Percentiles rank a stretch among this genome's conserved stretches.
phyloP scores from a whole-genome alignment of 352 stramenopile species.

The Pythium scleroteichum region DNA sequence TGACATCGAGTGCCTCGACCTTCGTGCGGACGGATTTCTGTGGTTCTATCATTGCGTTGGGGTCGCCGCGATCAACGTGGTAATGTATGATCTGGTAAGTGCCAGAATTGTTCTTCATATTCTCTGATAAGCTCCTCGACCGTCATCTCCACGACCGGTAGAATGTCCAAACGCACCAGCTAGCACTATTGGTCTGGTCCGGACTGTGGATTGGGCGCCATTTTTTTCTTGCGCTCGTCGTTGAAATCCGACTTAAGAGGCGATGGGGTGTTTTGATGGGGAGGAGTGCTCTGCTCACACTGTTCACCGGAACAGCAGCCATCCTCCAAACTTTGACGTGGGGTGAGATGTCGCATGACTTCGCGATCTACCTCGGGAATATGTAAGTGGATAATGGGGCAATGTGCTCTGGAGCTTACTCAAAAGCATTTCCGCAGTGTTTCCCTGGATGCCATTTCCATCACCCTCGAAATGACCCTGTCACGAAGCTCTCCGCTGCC shows the following conservation, averaged over 20 bases:
- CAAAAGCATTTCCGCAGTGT: neutral
- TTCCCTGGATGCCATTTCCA: neutral
- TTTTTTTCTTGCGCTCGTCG: constrained; percentile 20
- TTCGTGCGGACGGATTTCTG: constrained; percentile 33
- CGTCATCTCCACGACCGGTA: constrained; percentile 9
- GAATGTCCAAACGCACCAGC: constrained; percentile 33
- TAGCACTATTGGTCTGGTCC: constrained; percentile 29
- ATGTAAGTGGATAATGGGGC: neutral
- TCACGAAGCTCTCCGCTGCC: neutral
- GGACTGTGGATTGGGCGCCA: constrained; percentile 46
- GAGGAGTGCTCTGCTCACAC: neutral
- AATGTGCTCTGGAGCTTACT: neutral
- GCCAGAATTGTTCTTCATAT: neutral
- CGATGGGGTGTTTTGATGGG: neutral
- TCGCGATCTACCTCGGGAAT: neutral
- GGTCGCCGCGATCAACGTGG: constrained; percentile 37
- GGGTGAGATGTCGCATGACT: neutral
- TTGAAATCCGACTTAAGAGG: neutral
- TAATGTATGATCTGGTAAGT: constrained; percentile 49
- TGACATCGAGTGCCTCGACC: constrained; percentile 21
- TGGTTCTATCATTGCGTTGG: constrained; percentile 41
- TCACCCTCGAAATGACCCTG: neutral
- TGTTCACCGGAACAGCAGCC: neutral
- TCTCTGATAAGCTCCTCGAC: neutral
- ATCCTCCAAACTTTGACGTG: neutral